Base-by-base conservation (phyloP, 805 yeast genomes). In the Brettanomyces anomalus region DNA sequence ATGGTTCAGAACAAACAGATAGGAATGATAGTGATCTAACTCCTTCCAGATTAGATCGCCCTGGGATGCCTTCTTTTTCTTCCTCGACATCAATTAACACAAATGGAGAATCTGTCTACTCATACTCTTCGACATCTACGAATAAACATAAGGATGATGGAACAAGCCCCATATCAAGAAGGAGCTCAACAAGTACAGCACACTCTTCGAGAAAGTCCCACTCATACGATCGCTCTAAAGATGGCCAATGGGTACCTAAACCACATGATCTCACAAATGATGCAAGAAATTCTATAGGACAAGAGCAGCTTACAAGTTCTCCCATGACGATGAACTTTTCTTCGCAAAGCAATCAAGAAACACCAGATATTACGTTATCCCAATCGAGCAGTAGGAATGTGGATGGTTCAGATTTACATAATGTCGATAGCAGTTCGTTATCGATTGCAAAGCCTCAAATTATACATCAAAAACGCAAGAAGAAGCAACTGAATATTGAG, bases 401-500 rank as follows among this genome's bases (percentile, higher is more conserved):
- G 20, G 28, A 13, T 21, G 33, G 39, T n/a, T 17, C 35, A 15
- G 33, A 37, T 19, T 17, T 14, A 18, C 20, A 18, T 14, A 5
- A n/a, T n/a, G 33, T 39, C 19, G 28, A 33, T 24, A 24, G 28
- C 28, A 24, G 10, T 19, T n/a, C n/a, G n/a, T n/a, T n/a, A n/a
- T n/a, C n/a, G n/a, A 11, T 5, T 10, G 31, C 19, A 20, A 14
- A 32, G 4, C 5, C 33, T 33, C 28, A 24, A 16, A 33, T 33
- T 18, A 33, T 19, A 26, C 16, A 33, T 30, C 43, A 42, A 26
- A 44, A 39, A 28, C 38, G 49, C 33, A 42, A 41, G 34, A 42
- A 40, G 20, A 45, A 43, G 32, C 45, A 54, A 32, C 36, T 59
- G 20, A 56, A 89, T 58, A 73, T 93, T 37, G 98, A 93, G 63